A percentile compares a stretch with the other conserved stretches of the same genome.
phyloP scores from a whole-genome alignment of 345 rosid species.

The Eutrema japonicum region DNA sequence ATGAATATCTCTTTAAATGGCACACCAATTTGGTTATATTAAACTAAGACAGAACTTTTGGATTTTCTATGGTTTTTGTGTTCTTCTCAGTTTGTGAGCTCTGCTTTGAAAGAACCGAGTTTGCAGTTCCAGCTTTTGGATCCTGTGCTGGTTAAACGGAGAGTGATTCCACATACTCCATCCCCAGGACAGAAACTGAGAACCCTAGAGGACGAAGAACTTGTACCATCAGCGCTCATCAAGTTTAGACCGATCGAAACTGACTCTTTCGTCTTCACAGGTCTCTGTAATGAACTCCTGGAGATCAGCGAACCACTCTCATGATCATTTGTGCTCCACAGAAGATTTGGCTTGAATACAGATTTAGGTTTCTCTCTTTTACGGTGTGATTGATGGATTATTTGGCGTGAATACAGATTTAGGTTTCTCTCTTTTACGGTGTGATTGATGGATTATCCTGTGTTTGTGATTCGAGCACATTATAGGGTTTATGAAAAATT shows the following conservation, averaged over 20 bases:
- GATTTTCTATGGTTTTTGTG: neutral
- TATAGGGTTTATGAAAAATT: constrained; percentile 5
- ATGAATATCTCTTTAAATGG: neutral
- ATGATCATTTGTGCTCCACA: constrained; percentile 8
- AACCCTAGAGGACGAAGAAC: constrained; percentile 73
- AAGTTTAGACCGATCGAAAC: constrained; percentile 80
- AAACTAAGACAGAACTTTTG: neutral
- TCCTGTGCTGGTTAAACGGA: constrained; percentile 66
- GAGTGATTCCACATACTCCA: constrained; percentile 64
- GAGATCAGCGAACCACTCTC: constrained; percentile 62
- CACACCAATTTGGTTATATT: neutral
- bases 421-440: neutral
- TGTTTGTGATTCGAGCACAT: constrained; percentile 20
- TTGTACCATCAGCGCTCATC: constrained; percentile 89
- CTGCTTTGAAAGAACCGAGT: constrained; percentile 79
- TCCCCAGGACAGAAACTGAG: constrained; percentile 57
- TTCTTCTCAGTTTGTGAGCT: constrained; percentile 69
- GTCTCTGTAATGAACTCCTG: constrained; percentile 72
- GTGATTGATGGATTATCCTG: neutral
- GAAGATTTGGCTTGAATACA: neutral
- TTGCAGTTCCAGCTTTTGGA: constrained; percentile 81
- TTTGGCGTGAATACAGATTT: neutral
- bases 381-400: too few relatives aligned
- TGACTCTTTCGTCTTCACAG: constrained; percentile 65
- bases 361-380: neutral